Conservation (phyloP, 805 yeast species). For the Barnettozyma siamensis region DNA sequence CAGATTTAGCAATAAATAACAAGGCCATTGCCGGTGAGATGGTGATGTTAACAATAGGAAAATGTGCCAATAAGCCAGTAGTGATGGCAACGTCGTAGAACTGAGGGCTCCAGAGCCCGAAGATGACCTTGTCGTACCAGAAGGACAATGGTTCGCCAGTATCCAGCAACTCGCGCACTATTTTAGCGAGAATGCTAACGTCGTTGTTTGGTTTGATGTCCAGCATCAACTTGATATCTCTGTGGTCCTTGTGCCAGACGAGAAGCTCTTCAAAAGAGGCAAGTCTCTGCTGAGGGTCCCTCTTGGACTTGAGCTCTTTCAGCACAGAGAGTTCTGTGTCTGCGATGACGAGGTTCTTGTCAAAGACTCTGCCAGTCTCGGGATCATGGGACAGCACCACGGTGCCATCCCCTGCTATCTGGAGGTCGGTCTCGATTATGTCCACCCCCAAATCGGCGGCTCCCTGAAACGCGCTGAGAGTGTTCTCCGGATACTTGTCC, state of each 20-base stretch:
- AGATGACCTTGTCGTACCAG: conserved; percentile 41
- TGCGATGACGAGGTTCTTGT: conserved; percentile 32
- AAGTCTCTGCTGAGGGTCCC: conserved; percentile 32
- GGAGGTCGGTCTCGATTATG: conserved; percentile 49
- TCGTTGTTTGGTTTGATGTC: conserved; percentile 47
- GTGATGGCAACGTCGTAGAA: conserved; percentile 38
- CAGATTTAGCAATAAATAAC: conserved; percentile 25
- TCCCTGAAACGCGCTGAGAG: conserved; percentile 38
- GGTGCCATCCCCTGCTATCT: conserved; percentile 46
- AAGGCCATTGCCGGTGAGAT: conserved; percentile 29
- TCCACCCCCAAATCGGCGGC: conserved; percentile 40
- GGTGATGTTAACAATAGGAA: conserved; percentile 31
- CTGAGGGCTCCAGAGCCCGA: conserved; percentile 49
- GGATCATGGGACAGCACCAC: conserved; percentile 52
- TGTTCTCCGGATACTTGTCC: conserved; percentile 40
- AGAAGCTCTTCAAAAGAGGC: conserved; percentile 37
- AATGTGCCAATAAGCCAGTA: conserved; percentile 32
- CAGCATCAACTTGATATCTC: conserved; percentile 34
- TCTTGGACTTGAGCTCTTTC: conserved; percentile 29
- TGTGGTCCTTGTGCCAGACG: conserved; percentile 29
- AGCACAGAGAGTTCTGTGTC: conserved; percentile 32
- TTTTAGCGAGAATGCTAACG: conserved; percentile 36
- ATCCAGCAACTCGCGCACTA: conserved; percentile 30
- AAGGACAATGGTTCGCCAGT: conserved; percentile 34
- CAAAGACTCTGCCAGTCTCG: conserved; percentile 43